These are phyloP conservation scores for Irpex sp. DNA, from an alignment of 1,284 basidiomycete species.

Conservation along the genomic window DNA sequence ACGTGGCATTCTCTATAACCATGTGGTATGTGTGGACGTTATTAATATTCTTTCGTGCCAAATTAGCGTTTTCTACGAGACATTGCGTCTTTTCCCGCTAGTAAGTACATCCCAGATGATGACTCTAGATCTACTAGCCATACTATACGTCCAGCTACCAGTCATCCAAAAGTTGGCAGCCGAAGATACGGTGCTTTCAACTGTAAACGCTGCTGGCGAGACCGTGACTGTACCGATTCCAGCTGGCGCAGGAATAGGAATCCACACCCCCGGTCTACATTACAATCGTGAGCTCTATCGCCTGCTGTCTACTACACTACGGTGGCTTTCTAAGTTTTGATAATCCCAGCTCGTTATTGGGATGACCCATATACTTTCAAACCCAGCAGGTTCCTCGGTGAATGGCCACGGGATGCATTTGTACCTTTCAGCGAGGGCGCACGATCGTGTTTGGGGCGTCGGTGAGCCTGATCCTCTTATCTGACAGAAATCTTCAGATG, in stretches of 20 bases:
- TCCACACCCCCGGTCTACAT: conserved; percentile 41
- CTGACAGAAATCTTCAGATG: too few relatives aligned
- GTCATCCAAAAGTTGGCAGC: conserved; percentile 46
- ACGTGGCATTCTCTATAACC: conserved; percentile 7
- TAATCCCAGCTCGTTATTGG: conserved; percentile 46
- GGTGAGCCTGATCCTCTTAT: conserved; percentile 2
- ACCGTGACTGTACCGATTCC: conserved; percentile 39
- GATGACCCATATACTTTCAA: conserved; percentile 46
- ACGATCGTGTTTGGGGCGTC: conserved; percentile 13
- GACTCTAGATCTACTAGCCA: not conserved
- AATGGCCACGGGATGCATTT: conserved; percentile 49
- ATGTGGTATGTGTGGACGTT: not conserved
- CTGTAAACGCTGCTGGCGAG: conserved; percentile 33
- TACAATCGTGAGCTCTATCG: conserved; percentile 22
- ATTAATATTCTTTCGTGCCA: too few relatives aligned
- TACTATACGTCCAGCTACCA: conserved; percentile 28
- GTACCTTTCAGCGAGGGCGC: conserved; percentile 49
- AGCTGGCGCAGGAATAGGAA: conserved; percentile 34
- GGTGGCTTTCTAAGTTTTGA: not conserved
- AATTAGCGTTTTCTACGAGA: conserved; percentile 50
- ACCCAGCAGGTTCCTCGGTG: conserved; percentile 47
- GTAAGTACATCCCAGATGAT: conserved; percentile 30
- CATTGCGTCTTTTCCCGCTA: conserved; percentile 52
- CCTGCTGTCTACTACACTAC: not conserved
- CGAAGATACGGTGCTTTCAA: conserved; percentile 41